Base-by-base conservation (phyloP, 345 rosid species). In the Eucalyptus decipiens region DNA sequence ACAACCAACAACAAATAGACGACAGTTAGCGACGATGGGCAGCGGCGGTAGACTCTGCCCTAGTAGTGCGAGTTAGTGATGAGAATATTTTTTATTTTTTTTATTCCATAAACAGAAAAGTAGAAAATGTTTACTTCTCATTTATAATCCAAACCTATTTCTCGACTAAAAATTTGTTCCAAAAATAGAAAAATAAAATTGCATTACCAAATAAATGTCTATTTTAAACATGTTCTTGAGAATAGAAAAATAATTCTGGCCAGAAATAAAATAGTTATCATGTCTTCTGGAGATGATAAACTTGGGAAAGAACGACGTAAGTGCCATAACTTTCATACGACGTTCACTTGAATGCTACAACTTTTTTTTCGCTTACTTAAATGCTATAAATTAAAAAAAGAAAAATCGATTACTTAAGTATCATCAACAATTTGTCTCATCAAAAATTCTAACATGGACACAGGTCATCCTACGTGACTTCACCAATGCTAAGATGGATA, bases 41-140 rank as follows among this genome's bases (percentile, higher is more conserved):
- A 50, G 0, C 0, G 1, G 8, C 0, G 8, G 19, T 0, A 1
- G 1, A 50, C 1, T 19, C 3, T 3, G 0, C 0, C 2, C 58
- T 52, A 52, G 11, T 8, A 52, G 58, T 1, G 4, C 19, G 24
- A 0, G 0, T 0, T 52, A 52, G 58, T 52, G 26, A 52, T 52
- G 5, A 19, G 0, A 52, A 52, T 52, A 3, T 52, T 52, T 51
- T 19, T 52, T 52, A 19, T 52, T 52, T 52, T 19, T 52, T 52
- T 3, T 51, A 51, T 51, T 51, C 4, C 0, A 17, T 3, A 52
- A 52, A 52, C 19, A 52, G 0, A 52, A 52, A 52, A 52, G 24
- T 52, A 52, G 0, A 52, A 52, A 19, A 52, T 0, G 1, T 3
- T 19, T 2, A 1, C 10, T 52, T 52, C 0, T 52, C 58, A 52